Evolutionary conservation across 768 basidiomycete genomes (phyloP), one percentile per base, ranked within the genome.

Genomic region (Psilocybe subaeruginosa): DNA sequence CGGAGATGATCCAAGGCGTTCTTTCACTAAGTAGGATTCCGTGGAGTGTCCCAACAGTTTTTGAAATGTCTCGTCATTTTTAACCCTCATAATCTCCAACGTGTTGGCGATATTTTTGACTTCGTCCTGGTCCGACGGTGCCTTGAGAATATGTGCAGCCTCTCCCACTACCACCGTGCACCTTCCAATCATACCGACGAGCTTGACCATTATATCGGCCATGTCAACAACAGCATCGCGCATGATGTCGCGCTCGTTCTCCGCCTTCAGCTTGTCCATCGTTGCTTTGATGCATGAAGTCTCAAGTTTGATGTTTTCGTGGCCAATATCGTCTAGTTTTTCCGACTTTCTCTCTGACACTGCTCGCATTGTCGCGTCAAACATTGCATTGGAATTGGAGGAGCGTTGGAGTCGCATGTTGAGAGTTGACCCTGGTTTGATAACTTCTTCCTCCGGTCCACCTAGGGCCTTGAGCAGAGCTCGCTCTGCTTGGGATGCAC

Each of bases 311-410:
- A 95, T 77, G 64, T 85, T 89, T 61, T 92, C 88, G 27, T 86
- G 70, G 66, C 81, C 84, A 41, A 83, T 68, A 29, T 93, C 90
- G 69, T 94, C 93, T 37, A 93, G 75, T 65, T 87, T 87, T 64
- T 93, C 91, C 3, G 89, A 91, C 62, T 83, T 87, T 56, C 93
- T 80, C 69, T 95, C 91, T 35, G 89, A 86, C 52, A 89, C 87
- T 14, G 92, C 92, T n/a, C 90, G 85, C 70, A 95, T 83, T 39
- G 90, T 92, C 14, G 91, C 93, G 50, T 93, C 91, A 69, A 95
- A 93, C 82, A 95, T 90, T 33, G 89, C 86, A 62, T 78, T 81
- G 3, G 91, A 87, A 70, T 93, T 95, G 59, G 82, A 81, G 3
- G 92, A 89, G 4, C 88, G 85, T 68, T 86, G 84, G 30, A 92